A percentile compares a stretch with the other conserved stretches of the same genome.
Evolutionary conservation across 306 rosid species (phyloP).

Genomic region (Corylus avellana): DNA sequence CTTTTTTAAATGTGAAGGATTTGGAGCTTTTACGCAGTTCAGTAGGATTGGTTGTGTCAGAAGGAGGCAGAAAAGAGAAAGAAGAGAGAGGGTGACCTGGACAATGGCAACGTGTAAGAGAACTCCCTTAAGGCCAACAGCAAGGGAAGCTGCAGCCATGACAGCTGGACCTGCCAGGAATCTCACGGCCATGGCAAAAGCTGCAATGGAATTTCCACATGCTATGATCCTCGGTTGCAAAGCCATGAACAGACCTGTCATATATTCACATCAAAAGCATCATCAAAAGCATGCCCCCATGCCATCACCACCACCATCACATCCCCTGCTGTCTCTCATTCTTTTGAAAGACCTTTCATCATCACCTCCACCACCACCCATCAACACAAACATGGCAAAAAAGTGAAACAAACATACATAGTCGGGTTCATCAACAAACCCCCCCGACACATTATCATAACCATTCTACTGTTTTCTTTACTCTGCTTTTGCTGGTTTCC

Average conservation of each 20-base stretch:
- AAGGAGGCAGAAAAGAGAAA: slow-evolving; percentile 41
- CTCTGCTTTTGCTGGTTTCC: slow-evolving; percentile 31
- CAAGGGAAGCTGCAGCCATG: slow-evolving; percentile 97
- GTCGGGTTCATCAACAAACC: slow-evolving; percentile 32
- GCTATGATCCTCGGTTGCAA: slow-evolving; percentile 99
- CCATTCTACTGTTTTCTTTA: slow-evolving; percentile 27
- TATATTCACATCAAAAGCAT: slow-evolving; percentile 18
- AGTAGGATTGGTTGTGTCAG: slow-evolving; percentile 41
- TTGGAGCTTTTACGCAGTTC: slow-evolving; percentile 39
- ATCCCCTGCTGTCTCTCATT: slow-evolving; percentile 30
- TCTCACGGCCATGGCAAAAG: slow-evolving; percentile 94
- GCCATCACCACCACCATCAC: slow-evolving; percentile 26
- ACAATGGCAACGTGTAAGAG: slow-evolving; percentile 94
- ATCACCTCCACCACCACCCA: slow-evolving; percentile 44
- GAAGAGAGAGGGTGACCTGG: slow-evolving; percentile 48
- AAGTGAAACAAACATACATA: slow-evolving; percentile 26
- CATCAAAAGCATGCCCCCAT: slow-evolving; percentile 28
- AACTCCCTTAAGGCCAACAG: slow-evolving; percentile 84
- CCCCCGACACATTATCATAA: slow-evolving; percentile 42
- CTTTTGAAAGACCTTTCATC: slow-evolving; percentile 61
- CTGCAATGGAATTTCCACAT: slow-evolving; percentile 89
- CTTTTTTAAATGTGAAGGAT: slow-evolving; percentile 3
- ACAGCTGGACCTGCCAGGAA: slow-evolving; percentile 99
- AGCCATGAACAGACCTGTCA: slow-evolving; percentile 93
- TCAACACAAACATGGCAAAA: slow-evolving; percentile 32